phyloP scores from a whole-genome alignment of 495 filamentous ascomycete genomes.

The Annulohypoxylon maeteangense region DNA sequence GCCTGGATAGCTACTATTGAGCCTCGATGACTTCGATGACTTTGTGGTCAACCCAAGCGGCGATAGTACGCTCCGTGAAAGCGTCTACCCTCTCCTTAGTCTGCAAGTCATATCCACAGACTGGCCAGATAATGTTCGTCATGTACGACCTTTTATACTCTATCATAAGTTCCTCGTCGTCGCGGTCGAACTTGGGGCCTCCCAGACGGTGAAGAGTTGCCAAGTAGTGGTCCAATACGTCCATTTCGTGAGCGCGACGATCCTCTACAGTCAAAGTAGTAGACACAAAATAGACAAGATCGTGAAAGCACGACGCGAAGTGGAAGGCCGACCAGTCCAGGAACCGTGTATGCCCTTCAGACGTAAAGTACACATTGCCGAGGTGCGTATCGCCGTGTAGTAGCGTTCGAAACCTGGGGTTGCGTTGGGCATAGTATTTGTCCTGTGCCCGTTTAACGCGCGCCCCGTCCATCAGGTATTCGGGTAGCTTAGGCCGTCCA shows the following conservation, averaged over 20 bases:
- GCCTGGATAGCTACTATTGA: constrained; percentile 19
- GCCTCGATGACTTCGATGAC: constrained; percentile 48
- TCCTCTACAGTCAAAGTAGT: constrained; percentile 48
- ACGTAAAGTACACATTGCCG: constrained; percentile 39
- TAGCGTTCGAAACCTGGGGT: constrained; percentile 45
- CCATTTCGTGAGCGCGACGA: constrained; percentile 47
- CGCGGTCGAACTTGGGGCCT: constrained; percentile 35
- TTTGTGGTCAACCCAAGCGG: constrained; percentile 50
- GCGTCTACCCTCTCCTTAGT: constrained; percentile 45
- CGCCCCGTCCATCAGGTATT: constrained; percentile 40
- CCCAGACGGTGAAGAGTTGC: constrained; percentile 39
- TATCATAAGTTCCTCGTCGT: constrained; percentile 45
- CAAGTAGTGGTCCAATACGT: constrained; percentile 48
- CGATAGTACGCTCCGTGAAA: constrained; percentile 47
- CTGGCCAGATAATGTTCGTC: constrained; percentile 48
- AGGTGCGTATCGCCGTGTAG: constrained; percentile 52
- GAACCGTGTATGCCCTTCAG: constrained; percentile 45
- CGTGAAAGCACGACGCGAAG: constrained; percentile 50
- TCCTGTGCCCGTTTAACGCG: constrained; percentile 44
- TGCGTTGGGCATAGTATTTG: constrained; percentile 45
- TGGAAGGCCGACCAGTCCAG: constrained; percentile 52
- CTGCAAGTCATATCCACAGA: constrained; percentile 49
- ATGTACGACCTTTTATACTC: constrained; percentile 51
- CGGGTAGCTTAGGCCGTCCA: constrained; percentile 42
- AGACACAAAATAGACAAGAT: constrained; percentile 50